Conservation (phyloP, 768 basidiomycete genomes). For the Cubamyces sp. region DNA sequence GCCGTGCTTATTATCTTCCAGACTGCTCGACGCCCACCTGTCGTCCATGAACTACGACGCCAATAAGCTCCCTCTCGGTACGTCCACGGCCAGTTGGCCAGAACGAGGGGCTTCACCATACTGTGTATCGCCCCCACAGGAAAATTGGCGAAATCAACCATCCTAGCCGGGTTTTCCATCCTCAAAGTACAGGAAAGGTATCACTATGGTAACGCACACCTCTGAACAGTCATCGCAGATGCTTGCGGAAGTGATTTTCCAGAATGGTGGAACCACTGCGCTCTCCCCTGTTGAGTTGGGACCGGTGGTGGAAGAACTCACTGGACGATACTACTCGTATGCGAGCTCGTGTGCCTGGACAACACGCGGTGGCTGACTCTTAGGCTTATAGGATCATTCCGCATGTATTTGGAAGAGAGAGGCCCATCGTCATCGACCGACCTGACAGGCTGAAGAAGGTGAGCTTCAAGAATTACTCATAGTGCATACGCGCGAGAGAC, state of each 20-base stretch:
- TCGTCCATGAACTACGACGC: constrained; percentile 71
- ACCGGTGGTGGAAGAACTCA: constrained; percentile 51
- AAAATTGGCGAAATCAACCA: constrained; percentile 63
- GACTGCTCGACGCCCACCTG: constrained; percentile 56
- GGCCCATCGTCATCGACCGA: constrained; percentile 50
- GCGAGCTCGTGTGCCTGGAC: constrained; percentile 25
- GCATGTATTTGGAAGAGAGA: constrained; percentile 56
- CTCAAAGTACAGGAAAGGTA: constrained; percentile 54
- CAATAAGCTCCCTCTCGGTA: constrained; percentile 63
- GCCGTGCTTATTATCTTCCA: too few species aligned
- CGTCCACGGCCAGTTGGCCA: not conserved
- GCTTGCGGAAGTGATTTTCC: constrained; percentile 49
- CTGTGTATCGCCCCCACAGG: constrained; percentile 41
- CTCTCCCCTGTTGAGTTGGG: constrained; percentile 41
- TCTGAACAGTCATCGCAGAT: constrained; percentile 4
- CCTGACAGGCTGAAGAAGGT: constrained; percentile 47
- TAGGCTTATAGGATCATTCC: constrained; percentile 50
- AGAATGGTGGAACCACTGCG: constrained; percentile 46
- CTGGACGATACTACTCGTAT: constrained; percentile 60
- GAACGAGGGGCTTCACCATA: not conserved
- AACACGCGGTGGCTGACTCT: not conserved
- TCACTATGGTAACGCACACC: too few species aligned
- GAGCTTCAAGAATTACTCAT: not conserved
- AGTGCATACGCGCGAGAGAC: too few species aligned
- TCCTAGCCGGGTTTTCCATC: constrained; percentile 60